Conservation (phyloP, 192 early-diverging fungal species). For the Haplosporangium gracile region DNA sequence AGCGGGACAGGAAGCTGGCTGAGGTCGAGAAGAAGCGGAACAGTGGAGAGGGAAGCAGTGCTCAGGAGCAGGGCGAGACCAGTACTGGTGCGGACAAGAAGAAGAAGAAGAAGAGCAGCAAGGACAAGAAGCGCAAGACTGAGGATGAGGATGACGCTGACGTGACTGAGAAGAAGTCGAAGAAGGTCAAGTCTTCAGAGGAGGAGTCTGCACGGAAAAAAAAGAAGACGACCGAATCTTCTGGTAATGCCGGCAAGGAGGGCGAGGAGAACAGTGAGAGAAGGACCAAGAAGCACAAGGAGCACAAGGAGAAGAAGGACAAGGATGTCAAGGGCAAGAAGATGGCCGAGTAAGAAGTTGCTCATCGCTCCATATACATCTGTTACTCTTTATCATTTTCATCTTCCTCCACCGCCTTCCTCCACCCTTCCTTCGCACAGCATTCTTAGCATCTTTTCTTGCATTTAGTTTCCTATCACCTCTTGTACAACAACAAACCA, state of each 20-base stretch:
- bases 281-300: slow-evolving; percentile 39
- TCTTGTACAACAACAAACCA: neutral
- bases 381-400: neutral
- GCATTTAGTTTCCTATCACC: neutral
- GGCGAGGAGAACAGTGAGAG: slow-evolving; percentile 6
- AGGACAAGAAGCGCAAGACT: slow-evolving; percentile 23
- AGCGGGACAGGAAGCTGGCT: slow-evolving; percentile 27
- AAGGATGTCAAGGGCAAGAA: slow-evolving; percentile 1
- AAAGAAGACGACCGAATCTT: slow-evolving; percentile 6
- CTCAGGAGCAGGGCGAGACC: no score
- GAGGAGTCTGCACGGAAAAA: slow-evolving; percentile 24
- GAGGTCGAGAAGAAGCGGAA: slow-evolving; percentile 10
- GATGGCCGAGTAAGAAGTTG: neutral
- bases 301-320: slow-evolving; percentile 20
- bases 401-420: neutral
- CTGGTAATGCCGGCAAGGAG: neutral
- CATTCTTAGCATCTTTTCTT: slow-evolving; percentile 3
- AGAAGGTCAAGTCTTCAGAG: neutral
- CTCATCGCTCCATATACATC: neutral
- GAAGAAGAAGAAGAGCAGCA: slow-evolving; percentile 49
- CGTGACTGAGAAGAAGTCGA: neutral
- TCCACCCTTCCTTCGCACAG: neutral
- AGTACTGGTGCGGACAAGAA: slow-evolving; percentile 1
- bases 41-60: neutral
- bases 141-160: slow-evolving; percentile 18